Base-by-base conservation (phyloP, 257 asterid genomes). In the Plantago major region DNA sequence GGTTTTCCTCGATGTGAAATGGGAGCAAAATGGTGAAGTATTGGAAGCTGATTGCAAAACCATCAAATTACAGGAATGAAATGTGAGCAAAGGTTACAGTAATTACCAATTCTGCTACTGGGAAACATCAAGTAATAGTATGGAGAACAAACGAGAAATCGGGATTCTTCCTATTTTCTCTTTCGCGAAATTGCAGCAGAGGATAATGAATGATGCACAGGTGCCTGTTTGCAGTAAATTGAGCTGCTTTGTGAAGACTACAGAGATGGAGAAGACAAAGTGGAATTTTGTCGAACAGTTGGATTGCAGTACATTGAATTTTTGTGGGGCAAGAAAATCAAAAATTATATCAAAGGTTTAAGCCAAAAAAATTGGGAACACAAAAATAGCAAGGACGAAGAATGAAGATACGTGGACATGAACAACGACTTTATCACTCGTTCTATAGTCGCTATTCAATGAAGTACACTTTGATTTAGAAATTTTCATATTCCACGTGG, bases 31-130 rank as follows among this genome's bases (percentile, higher is more conserved):
- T 33, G 80, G 5, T 30, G 3, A 30, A 30, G 37, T 30, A 30
- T 5, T 67, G 10, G 74, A 52, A 55, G 68, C 56, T 65, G 82
- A 78, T 46, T 73, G 83, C 81, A 80, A 67, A 78, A 82, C 85
- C 95, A 82, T 84, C 78, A 80, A 76, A 66, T 64, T 61, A 40
- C 38, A 55, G 55, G 70, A 66, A 66, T 42, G 77, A 74, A 66
- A 51, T 61, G 33, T 17, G 60, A 51, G 40, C 16, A 49, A 49
- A 45, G 38, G 40, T 38, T 46, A 62, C 11, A 33, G 58, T 73
- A 71, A 16, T 65, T 46, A 38, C 50, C 33, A 22, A 9, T 8
- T 6, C 30, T 44, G 16, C 18, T 40, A 17, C 22, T 9, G 16
- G 65, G 63, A 70, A 79, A 71, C 85, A 79, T 70, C 74, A 76